These are phyloP conservation scores for Aspergillus sergii DNA, from an alignment of 2,329 filamentous ascomycete species.

Conservation along the genomic window DNA sequence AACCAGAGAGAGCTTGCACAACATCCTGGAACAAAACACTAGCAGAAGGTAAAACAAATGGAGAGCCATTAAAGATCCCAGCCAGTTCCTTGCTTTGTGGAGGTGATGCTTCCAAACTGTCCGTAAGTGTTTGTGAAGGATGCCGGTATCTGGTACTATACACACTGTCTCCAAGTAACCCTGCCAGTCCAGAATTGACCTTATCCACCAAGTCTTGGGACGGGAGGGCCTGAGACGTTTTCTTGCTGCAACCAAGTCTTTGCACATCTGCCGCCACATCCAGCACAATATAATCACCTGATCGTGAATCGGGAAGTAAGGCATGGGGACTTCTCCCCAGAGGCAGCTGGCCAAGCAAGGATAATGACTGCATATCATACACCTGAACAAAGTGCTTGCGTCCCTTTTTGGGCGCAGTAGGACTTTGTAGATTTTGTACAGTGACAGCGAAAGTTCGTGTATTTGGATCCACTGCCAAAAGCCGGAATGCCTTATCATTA, in stretches of 20 bases:
- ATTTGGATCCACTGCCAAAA: constrained; percentile 68
- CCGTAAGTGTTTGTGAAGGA: background rate
- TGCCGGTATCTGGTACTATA: background rate
- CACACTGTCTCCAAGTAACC: constrained; percentile 33
- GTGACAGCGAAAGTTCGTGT: constrained; percentile 69
- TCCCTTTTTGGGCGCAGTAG: constrained; percentile 40
- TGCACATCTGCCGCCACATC: constrained; percentile 76
- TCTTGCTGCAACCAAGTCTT: constrained; percentile 35
- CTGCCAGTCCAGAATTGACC: constrained; percentile 35
- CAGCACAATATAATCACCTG: constrained; percentile 73
- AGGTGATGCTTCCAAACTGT: constrained; percentile 10
- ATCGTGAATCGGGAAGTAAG: constrained; percentile 64
- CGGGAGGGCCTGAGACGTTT: constrained; percentile 26
- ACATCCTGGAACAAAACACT: constrained; percentile 42
- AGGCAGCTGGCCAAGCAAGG: constrained; percentile 61
- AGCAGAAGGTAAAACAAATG: constrained; percentile 42
- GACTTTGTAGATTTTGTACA: constrained; percentile 35
- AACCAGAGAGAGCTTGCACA: constrained; percentile 26
- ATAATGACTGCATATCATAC: constrained; percentile 64
- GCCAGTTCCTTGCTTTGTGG: constrained; percentile 32
- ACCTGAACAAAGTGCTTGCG: constrained; percentile 58
- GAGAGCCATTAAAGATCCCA: constrained; percentile 40
- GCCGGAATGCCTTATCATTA: constrained; percentile 21
- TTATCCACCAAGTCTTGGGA: constrained; percentile 26
- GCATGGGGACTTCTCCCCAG: constrained; percentile 63